Base-by-base conservation (phyloP, 768 basidiomycete species). In the Mycena rebaudengoi region DNA sequence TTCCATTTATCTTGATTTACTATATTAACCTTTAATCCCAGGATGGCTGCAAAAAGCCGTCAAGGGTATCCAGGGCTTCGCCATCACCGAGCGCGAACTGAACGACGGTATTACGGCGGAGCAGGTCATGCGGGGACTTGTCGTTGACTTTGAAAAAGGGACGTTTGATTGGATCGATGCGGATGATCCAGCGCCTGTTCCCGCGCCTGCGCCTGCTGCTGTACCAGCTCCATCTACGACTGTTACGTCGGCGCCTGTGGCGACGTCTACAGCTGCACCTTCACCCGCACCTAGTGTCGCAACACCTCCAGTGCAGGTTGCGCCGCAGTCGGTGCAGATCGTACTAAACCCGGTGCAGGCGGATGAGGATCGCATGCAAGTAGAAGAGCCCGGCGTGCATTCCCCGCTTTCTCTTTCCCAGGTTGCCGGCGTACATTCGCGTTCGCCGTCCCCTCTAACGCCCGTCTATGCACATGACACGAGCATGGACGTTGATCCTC, bases 11-110 rank as follows among this genome's bases (percentile, higher is more conserved):
- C 23, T 35, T 29, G 29, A 20, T 54, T 13, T n/a, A 32, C 7
- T 32, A 21, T 48, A 4, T 39, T 28, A 11, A 23, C 37, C 12
- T n/a, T 5, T 14, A 8, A 29, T 30, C 48, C n/a, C 13, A 68
- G 66, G 66, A 37, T 68, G 66, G 66, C 43, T 68, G 29, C 66
- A 45, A 23, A 68, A 68, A 20, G 59, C 60, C n/a, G 52, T 64
- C 29, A 68, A 68, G 41, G 66, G 66, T 23, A 68, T 68, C 16
- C 66, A 68, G 39, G 66, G 66, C 13, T 68, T 60, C 54, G 58
- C 59, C 4, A 5, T 68, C 32, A 57, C 66, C 30, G 66, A 68
- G 29, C 11, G 33, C 6, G 66, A 68, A 30, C 62, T 68, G 39
- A 44, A 58, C 37, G 66, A 64, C 2, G 66, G 66, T 5, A 60